Conservation (phyloP, 140 eudicot genomes). For the Ambrosia hybrid region DNA sequence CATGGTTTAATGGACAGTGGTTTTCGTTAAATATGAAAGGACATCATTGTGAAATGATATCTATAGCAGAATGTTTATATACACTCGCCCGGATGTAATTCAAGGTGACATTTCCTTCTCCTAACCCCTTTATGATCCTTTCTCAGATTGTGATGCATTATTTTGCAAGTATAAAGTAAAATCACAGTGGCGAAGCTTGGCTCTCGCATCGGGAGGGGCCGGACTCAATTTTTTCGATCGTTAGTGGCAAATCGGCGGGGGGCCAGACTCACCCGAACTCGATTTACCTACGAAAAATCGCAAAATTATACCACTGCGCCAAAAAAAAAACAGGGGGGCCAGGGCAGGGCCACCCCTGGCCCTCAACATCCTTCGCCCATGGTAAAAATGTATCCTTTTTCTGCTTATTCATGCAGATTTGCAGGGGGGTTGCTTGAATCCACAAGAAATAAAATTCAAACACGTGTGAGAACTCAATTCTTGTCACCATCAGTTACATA, state of each 20-base stretch:
- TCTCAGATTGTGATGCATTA: background rate
- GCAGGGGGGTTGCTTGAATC: background rate
- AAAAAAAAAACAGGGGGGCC: too few relatives aligned
- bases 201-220: too few relatives aligned
- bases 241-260: too few relatives aligned
- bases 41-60: slow-evolving; percentile 15
- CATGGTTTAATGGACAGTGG: slow-evolving; percentile 5
- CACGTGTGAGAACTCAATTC: slow-evolving; percentile 2
- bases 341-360: too few relatives aligned
- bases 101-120: slow-evolving; percentile 6
- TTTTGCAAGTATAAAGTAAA: too few relatives aligned
- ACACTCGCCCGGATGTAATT: background rate
- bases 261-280: too few relatives aligned
- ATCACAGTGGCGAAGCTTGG: too few relatives aligned
- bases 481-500: slow-evolving; percentile 9
- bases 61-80: slow-evolving; percentile 10
- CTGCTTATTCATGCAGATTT: slow-evolving; percentile 5
- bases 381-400: too few relatives aligned
- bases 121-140: background rate
- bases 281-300: too few relatives aligned
- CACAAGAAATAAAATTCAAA: background rate
- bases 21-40: background rate
- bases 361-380: too few relatives aligned
- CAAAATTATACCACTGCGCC: too few relatives aligned
- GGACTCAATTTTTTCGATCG: too few relatives aligned